Evolutionary conservation across 257 asterid genomes (phyloP).

Genomic region (Fraxinus pennsylvanica): DNA sequence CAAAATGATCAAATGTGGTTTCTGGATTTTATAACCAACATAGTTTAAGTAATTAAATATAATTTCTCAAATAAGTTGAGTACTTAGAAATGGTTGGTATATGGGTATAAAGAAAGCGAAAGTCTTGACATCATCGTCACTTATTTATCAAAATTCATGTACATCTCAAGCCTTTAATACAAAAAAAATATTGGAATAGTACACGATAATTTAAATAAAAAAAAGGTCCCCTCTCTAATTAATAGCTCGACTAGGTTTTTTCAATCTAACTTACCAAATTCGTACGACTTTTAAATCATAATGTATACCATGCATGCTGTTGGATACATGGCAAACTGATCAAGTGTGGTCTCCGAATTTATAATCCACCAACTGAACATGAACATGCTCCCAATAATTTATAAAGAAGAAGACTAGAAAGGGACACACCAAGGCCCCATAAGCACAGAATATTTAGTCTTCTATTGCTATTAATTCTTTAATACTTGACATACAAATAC

Average conservation of each 20-base stretch:
- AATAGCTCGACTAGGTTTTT: not conserved
- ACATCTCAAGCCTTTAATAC: not conserved
- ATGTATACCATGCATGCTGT: not conserved
- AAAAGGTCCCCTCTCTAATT: not conserved
- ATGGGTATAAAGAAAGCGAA: not conserved
- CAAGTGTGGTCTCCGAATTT: conserved; percentile 17
- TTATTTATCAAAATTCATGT: not conserved
- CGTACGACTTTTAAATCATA: not conserved
- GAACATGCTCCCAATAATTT: conserved; percentile 18
- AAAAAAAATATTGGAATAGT: not conserved
- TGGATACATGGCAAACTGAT: conserved; percentile 4
- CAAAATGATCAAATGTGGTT: conserved; percentile 11
- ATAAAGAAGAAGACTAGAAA: conserved; percentile 24
- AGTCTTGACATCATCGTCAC: not conserved
- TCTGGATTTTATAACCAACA: not conserved
- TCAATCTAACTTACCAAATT: not conserved
- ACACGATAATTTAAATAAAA: too few relatives aligned
- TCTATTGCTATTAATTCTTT: conserved; percentile 16
- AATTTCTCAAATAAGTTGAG: not conserved
- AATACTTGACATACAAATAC: conserved; percentile 1
- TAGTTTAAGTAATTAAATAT: too few relatives aligned
- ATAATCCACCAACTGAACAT: conserved; percentile 23
- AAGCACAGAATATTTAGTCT: conserved; percentile 22
- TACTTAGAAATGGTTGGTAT: too few relatives aligned
- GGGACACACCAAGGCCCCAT: conserved; percentile 27